Evolutionary conservation across 2,329 filamentous ascomycete genomes (phyloP).

Genomic region (Fusarium tuaranense): DNA sequence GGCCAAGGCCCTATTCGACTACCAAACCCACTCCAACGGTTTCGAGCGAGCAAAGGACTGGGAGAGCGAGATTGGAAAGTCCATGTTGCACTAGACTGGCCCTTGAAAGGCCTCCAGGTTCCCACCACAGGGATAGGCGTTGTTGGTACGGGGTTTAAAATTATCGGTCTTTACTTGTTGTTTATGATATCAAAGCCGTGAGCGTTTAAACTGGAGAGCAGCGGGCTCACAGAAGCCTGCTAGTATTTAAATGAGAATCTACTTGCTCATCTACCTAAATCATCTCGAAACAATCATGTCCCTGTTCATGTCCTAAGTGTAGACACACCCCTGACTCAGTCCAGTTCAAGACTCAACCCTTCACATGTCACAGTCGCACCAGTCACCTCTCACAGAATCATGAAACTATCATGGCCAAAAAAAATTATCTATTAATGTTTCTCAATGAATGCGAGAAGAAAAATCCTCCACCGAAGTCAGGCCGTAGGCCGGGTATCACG

Average conservation of each 20-base stretch:
- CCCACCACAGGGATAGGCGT: conserved; percentile 19
- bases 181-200: background rate
- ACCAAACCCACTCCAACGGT: conserved; percentile 77
- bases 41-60: conserved; percentile 84
- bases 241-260: background rate
- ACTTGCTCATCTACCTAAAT: background rate
- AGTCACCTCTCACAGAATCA: background rate
- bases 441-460: conserved; percentile 48
- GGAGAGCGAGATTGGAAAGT: conserved; percentile 89
- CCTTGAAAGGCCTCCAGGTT: background rate
- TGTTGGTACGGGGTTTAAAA: conserved; percentile 10
- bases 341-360: background rate
- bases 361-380: background rate
- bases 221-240: background rate
- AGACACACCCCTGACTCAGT: background rate
- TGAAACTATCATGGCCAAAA: conserved; percentile 6
- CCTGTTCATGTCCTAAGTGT: background rate
- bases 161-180: background rate
- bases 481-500: conserved; percentile 43
- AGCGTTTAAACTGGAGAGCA: conserved; percentile 1
- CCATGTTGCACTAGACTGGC: conserved; percentile 63
- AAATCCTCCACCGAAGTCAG: conserved; percentile 39
- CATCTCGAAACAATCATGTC: background rate
- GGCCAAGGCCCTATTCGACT: conserved; percentile 81
- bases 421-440: conserved; percentile 48